Evolutionary conservation across 495 filamentous ascomycete genomes (phyloP).

Genomic region (Neurospora sp.): DNA sequence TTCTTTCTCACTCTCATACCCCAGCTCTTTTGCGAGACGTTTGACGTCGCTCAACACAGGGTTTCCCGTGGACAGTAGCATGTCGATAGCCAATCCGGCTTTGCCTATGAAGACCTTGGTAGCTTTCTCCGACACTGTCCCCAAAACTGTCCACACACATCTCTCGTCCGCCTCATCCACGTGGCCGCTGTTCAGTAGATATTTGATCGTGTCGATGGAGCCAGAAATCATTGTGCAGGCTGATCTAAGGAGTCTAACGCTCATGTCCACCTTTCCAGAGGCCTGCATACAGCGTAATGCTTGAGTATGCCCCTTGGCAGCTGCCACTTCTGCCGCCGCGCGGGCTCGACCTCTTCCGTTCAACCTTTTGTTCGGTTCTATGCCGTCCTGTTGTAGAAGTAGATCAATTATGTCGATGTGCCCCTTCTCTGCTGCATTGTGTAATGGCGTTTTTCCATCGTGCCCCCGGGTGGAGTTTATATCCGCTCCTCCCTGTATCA

Average conservation of each 20-base stretch:
- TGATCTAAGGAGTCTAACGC: neutral
- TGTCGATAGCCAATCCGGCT: neutral
- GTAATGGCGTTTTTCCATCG: neutral
- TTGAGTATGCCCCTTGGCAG: neutral
- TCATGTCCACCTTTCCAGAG: neutral
- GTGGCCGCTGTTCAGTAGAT: neutral
- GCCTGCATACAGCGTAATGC: neutral
- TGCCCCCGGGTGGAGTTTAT: neutral
- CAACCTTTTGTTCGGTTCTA: too few species aligned
- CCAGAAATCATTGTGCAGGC: neutral
- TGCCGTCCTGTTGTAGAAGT: too few species aligned
- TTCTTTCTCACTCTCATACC: neutral
- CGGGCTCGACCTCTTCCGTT: fast-evolving
- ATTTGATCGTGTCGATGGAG: neutral
- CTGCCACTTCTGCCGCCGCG: neutral
- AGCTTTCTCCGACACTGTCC: fast-evolving
- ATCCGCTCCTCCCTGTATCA: neutral
- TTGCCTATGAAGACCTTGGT: neutral
- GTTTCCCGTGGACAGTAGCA: neutral
- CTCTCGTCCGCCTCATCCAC: neutral
- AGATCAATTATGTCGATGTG: neutral
- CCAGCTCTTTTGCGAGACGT: neutral
- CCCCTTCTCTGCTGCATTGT: neutral
- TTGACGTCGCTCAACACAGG: neutral
- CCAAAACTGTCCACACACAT: neutral